Percentiles rank a stretch among this genome's conserved stretches.
Evolutionary conservation across 139 green algal genomes (phyloP).

Genomic region (Ulvella scutata): DNA sequence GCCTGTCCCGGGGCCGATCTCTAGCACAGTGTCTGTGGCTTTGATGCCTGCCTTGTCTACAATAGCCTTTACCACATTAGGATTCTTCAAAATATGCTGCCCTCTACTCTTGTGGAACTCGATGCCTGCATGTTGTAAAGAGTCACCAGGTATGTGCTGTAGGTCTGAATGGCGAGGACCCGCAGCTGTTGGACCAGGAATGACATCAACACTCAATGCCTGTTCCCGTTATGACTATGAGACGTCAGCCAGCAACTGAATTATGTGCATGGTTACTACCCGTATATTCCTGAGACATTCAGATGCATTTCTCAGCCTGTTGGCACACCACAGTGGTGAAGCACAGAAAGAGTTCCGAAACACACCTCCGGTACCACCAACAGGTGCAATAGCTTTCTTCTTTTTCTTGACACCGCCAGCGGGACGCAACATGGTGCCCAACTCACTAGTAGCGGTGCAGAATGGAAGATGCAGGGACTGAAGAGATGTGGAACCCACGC

Average conservation of each 20-base stretch:
- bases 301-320: too few relatives aligned
- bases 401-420: neutral
- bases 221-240: neutral
- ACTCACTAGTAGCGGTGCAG: too few relatives aligned
- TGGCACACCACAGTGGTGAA: neutral
- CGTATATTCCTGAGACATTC: too few relatives aligned
- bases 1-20: conserved; percentile 95
- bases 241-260: neutral
- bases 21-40: conserved; percentile 88
- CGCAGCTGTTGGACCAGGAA: neutral
- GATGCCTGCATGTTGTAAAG: conserved; percentile 44
- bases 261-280: too few relatives aligned
- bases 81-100: conserved; percentile 99
- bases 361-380: neutral
- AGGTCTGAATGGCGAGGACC: neutral
- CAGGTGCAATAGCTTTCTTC: neutral
- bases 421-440: neutral
- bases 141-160: neutral
- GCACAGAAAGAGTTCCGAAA: neutral
- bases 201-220: neutral
- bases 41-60: conserved; percentile 95
- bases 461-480: too few relatives aligned
- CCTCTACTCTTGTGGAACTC: conserved; percentile 97
- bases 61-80: conserved; percentile 85
- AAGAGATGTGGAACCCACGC: too few relatives aligned